Base-by-base conservation (phyloP, 345 rosid genomes). In the Balakata baccata region DNA sequence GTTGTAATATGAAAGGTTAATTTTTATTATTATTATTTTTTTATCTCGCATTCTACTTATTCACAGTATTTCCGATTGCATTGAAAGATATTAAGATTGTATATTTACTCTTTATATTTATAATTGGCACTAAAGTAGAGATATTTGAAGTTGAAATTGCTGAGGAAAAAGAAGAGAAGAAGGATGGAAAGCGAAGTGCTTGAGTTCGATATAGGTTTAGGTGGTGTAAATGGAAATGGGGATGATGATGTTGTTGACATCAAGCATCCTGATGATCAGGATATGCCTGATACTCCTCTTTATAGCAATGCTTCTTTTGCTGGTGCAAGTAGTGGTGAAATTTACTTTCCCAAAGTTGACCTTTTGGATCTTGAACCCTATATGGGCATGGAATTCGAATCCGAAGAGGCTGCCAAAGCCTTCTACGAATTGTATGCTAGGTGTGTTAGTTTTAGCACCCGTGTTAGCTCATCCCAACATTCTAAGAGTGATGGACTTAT, bases 351-450 rank as follows among this genome's bases (percentile, higher is more conserved):
- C 50, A 70, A 79, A 51, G 80, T 67, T 69, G 51, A 47, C 63
- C 56, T 58, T 22, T 34, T 68, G 71, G 71, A 86, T 66, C 87
- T 86, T 11, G 92, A 88, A 77, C 89, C 92, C 7, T 88, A 77
- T 18, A 89, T 85, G 56, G 89, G 92, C 62, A 81, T 86, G 78
- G 92, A 88, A 47, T 88, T 88, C 38, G 89, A 88, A 78, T 88
- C 92, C 39, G 91, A 88, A 72, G 91, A 86, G 82, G 86, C 89
- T 78, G 87, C 89, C 41, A 88, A 88, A 68, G 87, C 88, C 66
- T 88, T 88, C 74, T 88, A 86, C 80, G 85, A 88, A 77, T 88
- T 89, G 0, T 88, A 86, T 73, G 92, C 92, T 38, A 85, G 89
- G 58, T 87, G 89, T 23, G 85, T 86, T 6, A 87, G 89, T 49